These are phyloP conservation scores for Penicillium polonicum DNA, from an alignment of 2,329 filamentous ascomycete genomes.

Conservation along the genomic window DNA sequence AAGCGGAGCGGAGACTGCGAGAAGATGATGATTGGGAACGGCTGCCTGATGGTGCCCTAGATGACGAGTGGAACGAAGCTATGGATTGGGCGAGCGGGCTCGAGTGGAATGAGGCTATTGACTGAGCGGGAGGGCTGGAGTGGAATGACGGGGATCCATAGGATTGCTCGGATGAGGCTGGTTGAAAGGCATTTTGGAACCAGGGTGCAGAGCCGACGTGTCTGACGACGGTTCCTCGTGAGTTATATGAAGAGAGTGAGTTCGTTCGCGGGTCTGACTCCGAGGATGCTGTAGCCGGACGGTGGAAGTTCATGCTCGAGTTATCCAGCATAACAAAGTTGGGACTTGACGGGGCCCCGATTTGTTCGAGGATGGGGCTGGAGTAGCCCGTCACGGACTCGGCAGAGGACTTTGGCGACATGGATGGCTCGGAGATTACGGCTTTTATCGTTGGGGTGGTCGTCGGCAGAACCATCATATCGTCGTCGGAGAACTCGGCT, in stretches of 20 bases:
- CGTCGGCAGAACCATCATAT: slow-evolving; percentile 33
- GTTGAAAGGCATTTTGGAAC: slow-evolving; percentile 35
- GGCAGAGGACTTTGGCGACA: slow-evolving; percentile 25
- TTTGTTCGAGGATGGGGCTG: slow-evolving; percentile 43
- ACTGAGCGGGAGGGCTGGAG: slow-evolving; percentile 41
- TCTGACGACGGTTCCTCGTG: slow-evolving; percentile 43
- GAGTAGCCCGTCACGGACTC: slow-evolving; percentile 33
- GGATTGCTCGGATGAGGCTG: slow-evolving; percentile 34
- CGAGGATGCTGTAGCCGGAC: slow-evolving; percentile 31
- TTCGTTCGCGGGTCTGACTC: slow-evolving; percentile 37
- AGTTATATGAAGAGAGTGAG: slow-evolving; percentile 43
- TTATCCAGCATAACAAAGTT: slow-evolving; percentile 32
- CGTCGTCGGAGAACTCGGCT: slow-evolving; percentile 35
- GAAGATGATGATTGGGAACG: slow-evolving; percentile 38
- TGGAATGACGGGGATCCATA: slow-evolving; percentile 39
- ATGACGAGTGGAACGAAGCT: slow-evolving; percentile 37
- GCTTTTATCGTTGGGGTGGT: slow-evolving; percentile 40
- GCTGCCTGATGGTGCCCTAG: slow-evolving; percentile 30
- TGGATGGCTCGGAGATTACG: slow-evolving; percentile 34
- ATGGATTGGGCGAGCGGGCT: slow-evolving; percentile 39
- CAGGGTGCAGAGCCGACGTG: slow-evolving; percentile 37
- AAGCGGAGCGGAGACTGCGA: slow-evolving; percentile 33
- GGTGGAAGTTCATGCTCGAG: slow-evolving; percentile 40
- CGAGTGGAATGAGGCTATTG: slow-evolving; percentile 39
- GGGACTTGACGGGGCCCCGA: slow-evolving; percentile 41